These are phyloP conservation scores for Blastobotrys raffinosifermentans DNA, from an alignment of 1,139 yeast genomes.

Conservation along the genomic window DNA sequence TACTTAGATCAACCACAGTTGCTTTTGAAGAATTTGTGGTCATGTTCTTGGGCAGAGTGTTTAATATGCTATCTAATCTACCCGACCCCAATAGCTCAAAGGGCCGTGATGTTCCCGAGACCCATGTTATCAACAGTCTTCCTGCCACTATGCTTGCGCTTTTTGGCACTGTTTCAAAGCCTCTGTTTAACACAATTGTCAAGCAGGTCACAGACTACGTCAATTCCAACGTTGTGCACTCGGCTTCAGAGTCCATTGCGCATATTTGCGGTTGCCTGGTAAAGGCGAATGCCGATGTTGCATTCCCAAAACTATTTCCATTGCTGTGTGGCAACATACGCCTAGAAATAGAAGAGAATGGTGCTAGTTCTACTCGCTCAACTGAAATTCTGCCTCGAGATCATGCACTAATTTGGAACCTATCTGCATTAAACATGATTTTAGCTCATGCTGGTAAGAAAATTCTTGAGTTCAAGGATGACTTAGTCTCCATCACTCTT, in stretches of 20 bases:
- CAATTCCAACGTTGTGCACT: constrained; percentile 54
- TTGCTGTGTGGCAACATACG: constrained; percentile 48
- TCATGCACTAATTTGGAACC: constrained; percentile 66
- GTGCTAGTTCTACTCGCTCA: constrained; percentile 73
- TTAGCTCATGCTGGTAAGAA: constrained; percentile 60
- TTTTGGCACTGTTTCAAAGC: constrained; percentile 65
- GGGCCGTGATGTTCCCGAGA: constrained; percentile 31
- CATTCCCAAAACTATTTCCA: constrained; percentile 44
- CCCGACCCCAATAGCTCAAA: constrained; percentile 38
- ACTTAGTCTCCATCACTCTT: constrained; percentile 47
- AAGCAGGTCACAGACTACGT: constrained; percentile 51
- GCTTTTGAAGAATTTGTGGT: constrained; percentile 60
- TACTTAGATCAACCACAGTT: constrained; percentile 69
- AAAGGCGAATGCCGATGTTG: constrained; percentile 49
- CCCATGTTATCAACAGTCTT: constrained; percentile 46
- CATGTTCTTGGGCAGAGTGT: constrained; percentile 53
- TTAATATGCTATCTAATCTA: constrained; percentile 65
- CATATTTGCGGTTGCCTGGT: constrained; percentile 66
- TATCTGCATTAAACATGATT: constrained; percentile 65
- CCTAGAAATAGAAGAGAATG: constrained; percentile 72
- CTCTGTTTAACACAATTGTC: constrained; percentile 49
- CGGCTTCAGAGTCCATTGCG: constrained; percentile 63
- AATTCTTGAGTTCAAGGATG: constrained; percentile 42
- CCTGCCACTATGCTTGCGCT: constrained; percentile 65
- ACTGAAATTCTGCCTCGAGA: constrained; percentile 71